A percentile compares a stretch with the other conserved stretches of the same genome.
Evolutionary conservation across 2,329 filamentous ascomycete species (phyloP).

Genomic region (Chaetomium globosum): DNA sequence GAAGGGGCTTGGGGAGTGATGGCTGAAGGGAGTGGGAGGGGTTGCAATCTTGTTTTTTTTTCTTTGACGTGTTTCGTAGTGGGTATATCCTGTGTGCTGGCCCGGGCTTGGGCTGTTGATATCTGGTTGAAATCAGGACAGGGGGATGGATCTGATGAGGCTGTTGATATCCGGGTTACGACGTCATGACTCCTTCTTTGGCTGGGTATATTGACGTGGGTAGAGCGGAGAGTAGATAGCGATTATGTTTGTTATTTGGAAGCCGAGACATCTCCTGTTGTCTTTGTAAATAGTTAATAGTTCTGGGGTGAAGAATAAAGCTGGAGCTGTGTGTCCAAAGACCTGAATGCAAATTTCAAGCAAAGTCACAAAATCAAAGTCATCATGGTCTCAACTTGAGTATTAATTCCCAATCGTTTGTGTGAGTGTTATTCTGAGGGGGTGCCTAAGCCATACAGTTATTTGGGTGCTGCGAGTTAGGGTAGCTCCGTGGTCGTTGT

Average conservation of each 20-base stretch:
- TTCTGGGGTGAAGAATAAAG: background rate
- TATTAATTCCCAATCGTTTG: background rate
- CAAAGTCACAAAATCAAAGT: background rate
- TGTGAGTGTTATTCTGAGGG: background rate
- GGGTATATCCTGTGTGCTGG: background rate
- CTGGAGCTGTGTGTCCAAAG: background rate
- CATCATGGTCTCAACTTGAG: background rate
- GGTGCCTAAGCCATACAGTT: background rate
- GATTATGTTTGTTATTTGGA: background rate
- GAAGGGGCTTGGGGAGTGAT: background rate
- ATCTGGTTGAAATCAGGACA: background rate
- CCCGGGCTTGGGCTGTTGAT: background rate
- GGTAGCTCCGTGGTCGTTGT: background rate
- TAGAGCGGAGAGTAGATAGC: conserved; percentile 5
- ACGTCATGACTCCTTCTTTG: conserved; percentile 21
- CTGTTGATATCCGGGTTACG: conserved; percentile 19
- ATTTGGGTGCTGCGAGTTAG: background rate
- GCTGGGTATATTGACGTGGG: background rate
- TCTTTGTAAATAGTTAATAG: background rate
- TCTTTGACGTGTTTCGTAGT: background rate
- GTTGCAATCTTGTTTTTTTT: background rate
- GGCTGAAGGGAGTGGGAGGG: background rate
- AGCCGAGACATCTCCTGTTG: background rate
- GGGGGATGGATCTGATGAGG: background rate
- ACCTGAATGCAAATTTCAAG: background rate